Base-by-base conservation (phyloP, 139 green algal genomes). In the Closterium sp. region DNA sequence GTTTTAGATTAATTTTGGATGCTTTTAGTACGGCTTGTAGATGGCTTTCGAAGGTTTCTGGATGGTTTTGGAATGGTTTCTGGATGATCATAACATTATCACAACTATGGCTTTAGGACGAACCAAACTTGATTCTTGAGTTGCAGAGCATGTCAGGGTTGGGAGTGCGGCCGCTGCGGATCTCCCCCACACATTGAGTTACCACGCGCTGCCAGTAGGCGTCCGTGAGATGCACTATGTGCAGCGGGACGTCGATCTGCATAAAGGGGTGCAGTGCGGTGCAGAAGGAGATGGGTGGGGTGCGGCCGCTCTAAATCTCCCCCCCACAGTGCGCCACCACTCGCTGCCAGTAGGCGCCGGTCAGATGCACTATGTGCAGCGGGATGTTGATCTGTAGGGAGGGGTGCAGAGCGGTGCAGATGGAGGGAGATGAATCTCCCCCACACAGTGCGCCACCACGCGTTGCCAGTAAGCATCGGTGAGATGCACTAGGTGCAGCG, bases 131-230 rank as follows among this genome's bases (percentile, higher is more conserved):
- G 45, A 98, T 95, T 70, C 96, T 91, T 2, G 96, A 97, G 96
- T 99, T 99, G 97, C 98, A 99, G 4, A 99, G 95, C 32, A 99
- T 96, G 95, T 99, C 98, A 0, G 98, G 98, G 95, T 99, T 99
- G 42, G 98, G 98, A 6, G 98, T 99, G 84, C 97, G 95, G 5
- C 98, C 98, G 4, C 92, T 94, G 24, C 95, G 94, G 85, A 99
- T 98, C 91, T 99, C 96, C 0, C 32, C 50, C 31, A 99, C 96
- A 92, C 95, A 97, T 92, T 98, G 94, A 5, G 94, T 3, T 89
- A 99, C 98, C 85, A 99, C 98, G 0, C 96, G 93, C 19, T 98
- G 91, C 98, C 98, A 99, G 95, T 99, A 99, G 86, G 97, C 94
- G 28, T 95, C 62, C 19, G 95, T 96, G 9, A 96, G 89, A 0